Evolutionary conservation across 1,139 yeast genomes (phyloP).

Genomic region (Trichomonascaceae sp.): DNA sequence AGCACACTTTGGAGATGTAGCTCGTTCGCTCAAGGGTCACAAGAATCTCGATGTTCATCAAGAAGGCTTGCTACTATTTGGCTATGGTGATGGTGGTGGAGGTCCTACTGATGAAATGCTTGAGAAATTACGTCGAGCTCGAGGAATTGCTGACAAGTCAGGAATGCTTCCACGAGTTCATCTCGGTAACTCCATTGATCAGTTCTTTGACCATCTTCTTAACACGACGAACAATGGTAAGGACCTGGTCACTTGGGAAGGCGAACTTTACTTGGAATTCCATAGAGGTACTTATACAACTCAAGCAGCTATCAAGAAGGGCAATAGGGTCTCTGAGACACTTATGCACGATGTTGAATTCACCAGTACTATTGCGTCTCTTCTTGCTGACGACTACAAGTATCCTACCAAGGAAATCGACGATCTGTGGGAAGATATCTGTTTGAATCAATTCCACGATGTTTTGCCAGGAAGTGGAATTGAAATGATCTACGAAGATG

Average conservation of each 20-base stretch:
- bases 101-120: slow-evolving; percentile 94
- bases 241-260: slow-evolving; percentile 78
- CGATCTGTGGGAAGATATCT: slow-evolving; percentile 77
- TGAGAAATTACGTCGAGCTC: slow-evolving; percentile 82
- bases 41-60: slow-evolving; percentile 77
- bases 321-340: slow-evolving; percentile 73
- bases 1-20: slow-evolving; percentile 89
- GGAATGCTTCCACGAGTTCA: slow-evolving; percentile 76
- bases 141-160: slow-evolving; percentile 77
- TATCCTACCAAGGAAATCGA: slow-evolving; percentile 69
- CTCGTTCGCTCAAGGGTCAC: slow-evolving; percentile 71
- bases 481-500: slow-evolving; percentile 92
- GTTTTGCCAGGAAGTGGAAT: slow-evolving; percentile 95
- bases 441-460: slow-evolving; percentile 92
- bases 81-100: slow-evolving; percentile 98
- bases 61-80: slow-evolving; percentile 68
- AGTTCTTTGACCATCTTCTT: slow-evolving; percentile 66
- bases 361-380: slow-evolving; percentile 69
- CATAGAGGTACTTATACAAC: slow-evolving; percentile 97
- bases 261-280: slow-evolving; percentile 89
- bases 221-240: slow-evolving; percentile 58
- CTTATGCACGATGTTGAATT: slow-evolving; percentile 81
- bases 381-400: slow-evolving; percentile 44
- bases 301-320: slow-evolving; percentile 78
- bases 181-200: slow-evolving; percentile 69